phyloP scores from a whole-genome alignment of 257 asterid genomes.

The Petunia secreta region DNA sequence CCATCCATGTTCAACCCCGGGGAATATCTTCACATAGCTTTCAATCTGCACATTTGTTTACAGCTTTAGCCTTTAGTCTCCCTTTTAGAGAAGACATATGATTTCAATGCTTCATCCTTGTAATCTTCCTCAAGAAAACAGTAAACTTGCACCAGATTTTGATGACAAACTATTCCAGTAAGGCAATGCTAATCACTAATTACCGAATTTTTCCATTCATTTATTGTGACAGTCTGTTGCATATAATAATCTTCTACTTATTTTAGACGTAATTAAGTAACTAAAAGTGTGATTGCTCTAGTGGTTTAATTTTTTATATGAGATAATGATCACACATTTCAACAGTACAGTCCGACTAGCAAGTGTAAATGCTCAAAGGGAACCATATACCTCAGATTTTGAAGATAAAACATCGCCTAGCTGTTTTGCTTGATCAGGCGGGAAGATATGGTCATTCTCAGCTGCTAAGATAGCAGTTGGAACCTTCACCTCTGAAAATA shows the following conservation, averaged over 20 bases:
- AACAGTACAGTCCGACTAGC: neutral
- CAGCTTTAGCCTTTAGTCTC: neutral
- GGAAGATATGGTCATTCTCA: slow-evolving; percentile 46
- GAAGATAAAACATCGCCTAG: slow-evolving; percentile 47
- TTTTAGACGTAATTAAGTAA: too few species aligned
- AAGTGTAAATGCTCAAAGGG: neutral
- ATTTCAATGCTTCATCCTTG: neutral
- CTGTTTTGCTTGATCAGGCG: slow-evolving; percentile 47
- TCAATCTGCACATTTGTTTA: slow-evolving; percentile 47
- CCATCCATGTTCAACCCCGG: slow-evolving; percentile 74
- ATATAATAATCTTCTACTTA: neutral
- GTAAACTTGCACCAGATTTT: neutral
- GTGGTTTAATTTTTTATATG: too few species aligned
- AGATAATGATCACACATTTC: too few species aligned
- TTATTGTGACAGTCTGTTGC: neutral
- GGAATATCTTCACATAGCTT: slow-evolving; percentile 64
- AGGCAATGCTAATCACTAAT: neutral
- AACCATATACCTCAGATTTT: slow-evolving; percentile 46
- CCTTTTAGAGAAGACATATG: neutral
- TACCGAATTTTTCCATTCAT: neutral
- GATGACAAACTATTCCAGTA: neutral
- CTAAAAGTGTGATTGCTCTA: too few species aligned
- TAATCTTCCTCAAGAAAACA: too few species aligned
- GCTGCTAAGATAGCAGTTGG: slow-evolving; percentile 71
- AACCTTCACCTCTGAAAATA: slow-evolving; percentile 54